These are phyloP conservation scores for Oryza meyeriana DNA, from an alignment of 176 grass and related monocot genomes.

Conservation along the genomic window DNA sequence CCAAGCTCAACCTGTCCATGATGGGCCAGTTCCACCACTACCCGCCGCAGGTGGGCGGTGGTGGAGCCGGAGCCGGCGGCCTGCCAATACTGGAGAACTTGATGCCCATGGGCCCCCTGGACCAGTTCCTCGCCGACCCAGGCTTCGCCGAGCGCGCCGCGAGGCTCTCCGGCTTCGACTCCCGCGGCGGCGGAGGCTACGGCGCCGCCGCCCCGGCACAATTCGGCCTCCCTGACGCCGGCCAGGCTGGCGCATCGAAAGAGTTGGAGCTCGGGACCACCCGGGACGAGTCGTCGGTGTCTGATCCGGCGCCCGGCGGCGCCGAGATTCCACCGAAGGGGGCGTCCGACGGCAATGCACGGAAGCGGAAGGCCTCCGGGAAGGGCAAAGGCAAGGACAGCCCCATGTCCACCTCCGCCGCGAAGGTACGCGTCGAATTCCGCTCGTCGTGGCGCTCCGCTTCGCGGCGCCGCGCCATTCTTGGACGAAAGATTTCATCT, in stretches of 20 bases:
- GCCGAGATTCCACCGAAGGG: conserved; percentile 44
- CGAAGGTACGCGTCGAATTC: conserved; percentile 60
- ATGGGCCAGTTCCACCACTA: conserved; percentile 51
- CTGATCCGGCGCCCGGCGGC: conserved; percentile 68
- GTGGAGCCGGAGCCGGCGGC: conserved; percentile 16
- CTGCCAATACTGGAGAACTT: conserved; percentile 54
- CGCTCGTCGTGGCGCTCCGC: not conserved
- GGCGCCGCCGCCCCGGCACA: conserved; percentile 29
- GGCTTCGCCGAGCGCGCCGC: conserved; percentile 69
- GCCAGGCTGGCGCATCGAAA: conserved; percentile 38
- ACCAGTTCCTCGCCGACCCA: conserved; percentile 70
- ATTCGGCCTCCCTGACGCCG: conserved; percentile 48
- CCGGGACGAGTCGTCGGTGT: conserved; percentile 78
- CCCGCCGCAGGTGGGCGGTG: conserved; percentile 34
- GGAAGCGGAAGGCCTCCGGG: conserved; percentile 68
- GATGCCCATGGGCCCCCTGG: conserved; percentile 50
- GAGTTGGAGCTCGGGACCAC: conserved; percentile 44
- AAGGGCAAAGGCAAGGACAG: conserved; percentile 87
- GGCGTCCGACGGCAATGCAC: conserved; percentile 59
- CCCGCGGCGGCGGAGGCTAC: conserved; percentile 31
- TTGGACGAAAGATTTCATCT: conserved; percentile 16
- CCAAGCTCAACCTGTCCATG: conserved; percentile 79
- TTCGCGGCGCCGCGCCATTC: not conserved
- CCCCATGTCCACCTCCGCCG: conserved; percentile 33
- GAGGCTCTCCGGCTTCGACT: conserved; percentile 67